phyloP scores from a whole-genome alignment of 495 filamentous ascomycete genomes.

The Oleoguttula mirabilis region DNA sequence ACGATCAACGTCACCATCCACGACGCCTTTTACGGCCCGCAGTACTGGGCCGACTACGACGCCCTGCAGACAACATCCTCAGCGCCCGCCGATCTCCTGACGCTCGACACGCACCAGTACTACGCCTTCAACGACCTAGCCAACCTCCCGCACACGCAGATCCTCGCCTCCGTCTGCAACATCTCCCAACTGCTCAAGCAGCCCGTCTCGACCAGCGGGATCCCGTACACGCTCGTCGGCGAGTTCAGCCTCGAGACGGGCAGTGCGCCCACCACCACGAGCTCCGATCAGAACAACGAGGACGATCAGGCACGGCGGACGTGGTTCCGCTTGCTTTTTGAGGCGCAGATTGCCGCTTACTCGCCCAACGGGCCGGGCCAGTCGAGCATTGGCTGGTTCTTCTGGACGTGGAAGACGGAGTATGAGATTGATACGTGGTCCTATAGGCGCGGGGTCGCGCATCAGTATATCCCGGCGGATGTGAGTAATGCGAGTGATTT shows the following conservation, averaged over 20 bases:
- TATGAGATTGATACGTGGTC: slow-evolving; percentile 9
- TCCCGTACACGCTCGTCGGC: slow-evolving; percentile 5
- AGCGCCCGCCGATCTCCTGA: background rate
- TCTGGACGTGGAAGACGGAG: slow-evolving; percentile 13
- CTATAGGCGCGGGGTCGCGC: background rate
- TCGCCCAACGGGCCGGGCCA: slow-evolving; percentile 1
- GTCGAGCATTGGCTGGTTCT: slow-evolving; percentile 5
- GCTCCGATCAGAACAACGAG: background rate
- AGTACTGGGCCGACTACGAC: slow-evolving; percentile 6
- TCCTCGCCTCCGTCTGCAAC: slow-evolving; percentile 1
- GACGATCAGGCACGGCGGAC: slow-evolving; percentile 7
- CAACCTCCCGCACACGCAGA: slow-evolving; percentile 2
- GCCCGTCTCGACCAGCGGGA: background rate
- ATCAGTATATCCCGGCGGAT: slow-evolving; percentile 6
- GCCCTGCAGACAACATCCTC: background rate
- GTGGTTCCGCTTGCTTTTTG: slow-evolving; percentile 3
- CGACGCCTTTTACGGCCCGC: slow-evolving; percentile 6
- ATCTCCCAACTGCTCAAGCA: slow-evolving; percentile 1
- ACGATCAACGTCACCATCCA: slow-evolving; percentile 1
- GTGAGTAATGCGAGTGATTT: slow-evolving; percentile 1
- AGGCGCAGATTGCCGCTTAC: slow-evolving; percentile 8
- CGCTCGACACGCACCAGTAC: slow-evolving; percentile 10
- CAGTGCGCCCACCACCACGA: background rate
- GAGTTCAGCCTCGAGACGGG: slow-evolving; percentile 7
- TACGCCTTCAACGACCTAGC: slow-evolving; percentile 4